Conservation (phyloP, 2,329 filamentous ascomycete genomes). For the Pseudocercospora cruenta region DNA sequence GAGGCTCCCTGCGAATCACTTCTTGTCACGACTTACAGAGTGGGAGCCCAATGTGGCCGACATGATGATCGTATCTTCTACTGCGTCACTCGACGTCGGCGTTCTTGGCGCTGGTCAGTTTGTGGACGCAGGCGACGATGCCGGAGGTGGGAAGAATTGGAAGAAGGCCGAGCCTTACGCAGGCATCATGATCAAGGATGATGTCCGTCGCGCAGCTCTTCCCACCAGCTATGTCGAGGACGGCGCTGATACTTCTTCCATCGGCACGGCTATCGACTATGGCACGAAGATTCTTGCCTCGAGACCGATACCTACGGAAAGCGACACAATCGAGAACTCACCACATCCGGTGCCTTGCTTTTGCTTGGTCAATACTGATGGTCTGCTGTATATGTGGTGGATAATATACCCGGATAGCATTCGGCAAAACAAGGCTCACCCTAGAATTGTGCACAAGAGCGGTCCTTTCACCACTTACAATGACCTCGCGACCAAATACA, state of each 20-base stretch:
- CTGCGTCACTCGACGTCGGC: conserved; percentile 76
- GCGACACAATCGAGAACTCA: conserved; percentile 74
- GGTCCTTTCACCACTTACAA: conserved; percentile 12
- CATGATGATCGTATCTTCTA: conserved; percentile 79
- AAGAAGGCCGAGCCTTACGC: conserved; percentile 9
- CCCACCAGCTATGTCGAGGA: conserved; percentile 65
- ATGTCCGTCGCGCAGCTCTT: conserved; percentile 73
- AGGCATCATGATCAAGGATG: conserved; percentile 61
- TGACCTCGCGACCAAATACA: conserved; percentile 14
- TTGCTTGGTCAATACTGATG: conserved; percentile 86
- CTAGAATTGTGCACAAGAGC: conserved; percentile 17
- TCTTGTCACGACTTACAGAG: conserved; percentile 73
- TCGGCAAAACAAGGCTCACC: conserved; percentile 53
- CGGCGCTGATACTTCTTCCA: conserved; percentile 71
- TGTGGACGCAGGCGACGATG: conserved; percentile 56
- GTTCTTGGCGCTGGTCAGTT: conserved; percentile 63
- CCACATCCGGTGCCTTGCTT: conserved; percentile 79
- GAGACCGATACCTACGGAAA: conserved; percentile 49
- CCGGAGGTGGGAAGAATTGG: background rate
- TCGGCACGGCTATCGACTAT: conserved; percentile 78
- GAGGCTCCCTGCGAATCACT: conserved; percentile 71
- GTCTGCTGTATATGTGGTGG: conserved; percentile 86
- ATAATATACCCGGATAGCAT: conserved; percentile 88
- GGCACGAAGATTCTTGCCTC: conserved; percentile 42
- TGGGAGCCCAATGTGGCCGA: conserved; percentile 83